Evolutionary conservation across 2,329 filamentous ascomycete genomes (phyloP), one percentile per base, ranked within the genome.

Genomic region (Trichoderma simmonsii): DNA sequence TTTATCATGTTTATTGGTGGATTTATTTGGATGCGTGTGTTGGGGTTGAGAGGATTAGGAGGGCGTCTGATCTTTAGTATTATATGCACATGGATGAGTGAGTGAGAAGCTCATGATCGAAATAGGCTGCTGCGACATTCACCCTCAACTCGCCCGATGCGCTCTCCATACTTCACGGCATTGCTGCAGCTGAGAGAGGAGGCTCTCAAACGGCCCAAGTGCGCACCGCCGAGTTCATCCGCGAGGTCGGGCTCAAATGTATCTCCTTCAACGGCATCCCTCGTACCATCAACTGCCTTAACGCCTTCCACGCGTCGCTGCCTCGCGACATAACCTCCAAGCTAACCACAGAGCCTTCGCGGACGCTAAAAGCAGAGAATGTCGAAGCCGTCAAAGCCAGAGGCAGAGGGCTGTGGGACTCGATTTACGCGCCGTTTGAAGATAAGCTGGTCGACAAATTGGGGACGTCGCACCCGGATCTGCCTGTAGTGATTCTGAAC

Each of bases 101-200:
- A 56, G 24, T 8, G 43, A 18, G 62, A 8, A 11, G 15, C 51
- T 67, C n/a, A 43, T 43, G 21, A 3, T 2, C 67, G 14, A 2
- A 2, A 5, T 15, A 93, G 90, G 92, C 93, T 1, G 93, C 93
- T 36, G 91, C 93, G 21, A 94, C 93, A 2, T 93, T 95, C 83
- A 96, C 93, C 1, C 89, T 96, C 85, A 96, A 97, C 84, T 94
- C 93, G 2, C 93, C 93, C 28, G 91, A 92, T 71, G 92, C 92
- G 3, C 88, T 95, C 75, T 82, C 88, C 4, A 82, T 87, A 26
- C 86, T 95, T 14, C 90, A 90, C 81, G 78, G 86, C 70, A 81
- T 88, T 36, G 86, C 87, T 12, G 77, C 81, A 4, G 66, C 76
- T 7, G 69, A 76, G 73, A 61, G 73, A 26, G 67, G 59, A 21